These are phyloP conservation scores for Jimgerdemannia lactiflua DNA, from an alignment of 192 early-diverging fungal genomes.

Conservation along the genomic window DNA sequence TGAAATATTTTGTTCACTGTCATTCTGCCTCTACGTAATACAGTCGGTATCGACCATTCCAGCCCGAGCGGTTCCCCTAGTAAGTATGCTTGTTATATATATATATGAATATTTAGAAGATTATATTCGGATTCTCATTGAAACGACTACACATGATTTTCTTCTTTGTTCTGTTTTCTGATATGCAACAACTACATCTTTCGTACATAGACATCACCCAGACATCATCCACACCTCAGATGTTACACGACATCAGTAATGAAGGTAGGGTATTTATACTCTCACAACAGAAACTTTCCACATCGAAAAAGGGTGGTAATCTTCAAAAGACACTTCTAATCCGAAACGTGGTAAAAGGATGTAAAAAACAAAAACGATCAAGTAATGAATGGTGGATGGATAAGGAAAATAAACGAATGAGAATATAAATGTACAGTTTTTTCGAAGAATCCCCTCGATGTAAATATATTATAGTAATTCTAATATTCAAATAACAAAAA, in stretches of 20 bases:
- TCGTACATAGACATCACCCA: neutral
- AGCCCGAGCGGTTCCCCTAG: no score
- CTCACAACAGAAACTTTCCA: neutral
- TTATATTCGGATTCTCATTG: no score
- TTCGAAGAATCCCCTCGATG: neutral
- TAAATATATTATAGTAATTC: neutral
- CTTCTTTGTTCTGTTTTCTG: no score
- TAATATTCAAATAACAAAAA: neutral
- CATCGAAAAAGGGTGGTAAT: neutral
- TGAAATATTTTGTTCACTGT: neutral
- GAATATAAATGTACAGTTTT: neutral
- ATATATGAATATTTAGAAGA: no score
- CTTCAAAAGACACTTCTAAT: neutral
- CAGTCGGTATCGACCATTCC: no score
- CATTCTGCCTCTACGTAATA: neutral
- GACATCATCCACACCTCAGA: neutral
- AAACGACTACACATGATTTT: no score
- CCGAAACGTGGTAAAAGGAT: neutral
- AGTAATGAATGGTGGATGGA: neutral
- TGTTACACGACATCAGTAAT: neutral
- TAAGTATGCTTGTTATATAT: no score
- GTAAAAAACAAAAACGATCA: neutral
- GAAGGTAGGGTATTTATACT: neutral
- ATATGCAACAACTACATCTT: neutral
- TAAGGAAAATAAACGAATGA: neutral